phyloP scores from a whole-genome alignment of 2,329 filamentous ascomycete species.

The Fusarium pseudonygamai region DNA sequence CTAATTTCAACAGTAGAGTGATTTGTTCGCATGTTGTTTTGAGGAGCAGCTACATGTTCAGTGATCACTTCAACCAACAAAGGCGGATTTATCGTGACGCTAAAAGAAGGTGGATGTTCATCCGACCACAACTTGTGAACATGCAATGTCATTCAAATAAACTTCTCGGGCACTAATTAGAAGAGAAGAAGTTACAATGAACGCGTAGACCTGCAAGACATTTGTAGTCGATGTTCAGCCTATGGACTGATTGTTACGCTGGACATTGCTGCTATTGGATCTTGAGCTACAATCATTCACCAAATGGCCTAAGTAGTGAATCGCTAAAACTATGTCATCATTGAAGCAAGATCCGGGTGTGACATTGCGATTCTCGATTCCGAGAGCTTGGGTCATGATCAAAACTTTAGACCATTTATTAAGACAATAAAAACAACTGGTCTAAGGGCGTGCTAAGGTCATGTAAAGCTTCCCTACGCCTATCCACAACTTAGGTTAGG shows the following conservation, averaged over 20 bases:
- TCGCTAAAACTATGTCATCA: neutral
- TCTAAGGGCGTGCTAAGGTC: neutral
- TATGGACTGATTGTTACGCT: neutral
- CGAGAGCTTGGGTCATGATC: neutral
- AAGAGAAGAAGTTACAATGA: neutral
- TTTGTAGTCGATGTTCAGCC: neutral
- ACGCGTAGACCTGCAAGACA: accelerated
- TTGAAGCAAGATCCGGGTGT: neutral
- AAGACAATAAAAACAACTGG: neutral
- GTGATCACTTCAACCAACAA: neutral
- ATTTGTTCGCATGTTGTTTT: neutral
- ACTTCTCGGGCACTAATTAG: accelerated
- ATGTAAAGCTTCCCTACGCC: neutral
- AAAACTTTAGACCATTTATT: neutral
- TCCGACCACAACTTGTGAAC: neutral
- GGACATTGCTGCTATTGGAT: neutral
- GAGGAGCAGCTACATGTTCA: neutral
- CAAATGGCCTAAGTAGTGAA: neutral
- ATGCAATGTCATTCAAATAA: neutral
- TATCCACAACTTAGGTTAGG: neutral
- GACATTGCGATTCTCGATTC: neutral
- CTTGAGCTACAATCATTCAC: too few relatives aligned
- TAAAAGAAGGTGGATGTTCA: neutral
- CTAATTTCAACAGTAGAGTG: accelerated
- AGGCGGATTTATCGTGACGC: neutral